Conservation (phyloP, 768 basidiomycete species). For the Lactarius deliciosus region DNA sequence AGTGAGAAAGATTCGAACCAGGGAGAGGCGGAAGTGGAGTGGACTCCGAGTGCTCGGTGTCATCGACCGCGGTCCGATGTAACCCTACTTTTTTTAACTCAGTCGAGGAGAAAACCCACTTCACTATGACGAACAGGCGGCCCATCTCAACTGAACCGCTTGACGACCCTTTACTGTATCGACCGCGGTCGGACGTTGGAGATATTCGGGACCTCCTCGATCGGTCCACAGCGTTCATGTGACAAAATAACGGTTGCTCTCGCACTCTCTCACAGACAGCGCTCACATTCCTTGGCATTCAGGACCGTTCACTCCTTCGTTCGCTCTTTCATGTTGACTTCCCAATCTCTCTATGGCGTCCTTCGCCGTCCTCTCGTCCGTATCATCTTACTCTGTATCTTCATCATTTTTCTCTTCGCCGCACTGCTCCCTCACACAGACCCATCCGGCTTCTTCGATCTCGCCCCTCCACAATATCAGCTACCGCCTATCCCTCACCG, state of each 20-base stretch:
- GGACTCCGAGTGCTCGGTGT: too few species aligned
- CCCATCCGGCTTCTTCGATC: neutral
- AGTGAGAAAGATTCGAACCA: too few species aligned
- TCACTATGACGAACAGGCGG: too few species aligned
- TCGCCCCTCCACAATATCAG: neutral
- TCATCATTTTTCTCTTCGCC: conserved; percentile 6
- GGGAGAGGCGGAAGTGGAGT: too few species aligned
- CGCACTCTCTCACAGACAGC: too few species aligned
- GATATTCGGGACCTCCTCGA: neutral
- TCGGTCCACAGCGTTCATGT: neutral
- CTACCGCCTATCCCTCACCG: neutral
- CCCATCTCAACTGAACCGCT: too few species aligned
- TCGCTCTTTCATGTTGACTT: neutral
- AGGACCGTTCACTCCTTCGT: neutral
- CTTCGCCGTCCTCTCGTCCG: conserved; percentile 11
- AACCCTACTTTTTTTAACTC: too few species aligned
- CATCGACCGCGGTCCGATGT: too few species aligned
- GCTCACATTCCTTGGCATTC: neutral
- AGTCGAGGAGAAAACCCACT: too few species aligned
- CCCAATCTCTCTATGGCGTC: neutral
- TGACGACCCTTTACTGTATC: too few species aligned
- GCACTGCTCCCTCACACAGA: conserved; percentile 1
- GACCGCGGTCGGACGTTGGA: neutral
- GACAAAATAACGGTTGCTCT: neutral
- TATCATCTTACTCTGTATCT: neutral